A percentile compares a stretch with the other conserved stretches of the same genome.
Evolutionary conservation across 768 basidiomycete species (phyloP).

Genomic region (Tephrocybe sp.): DNA sequence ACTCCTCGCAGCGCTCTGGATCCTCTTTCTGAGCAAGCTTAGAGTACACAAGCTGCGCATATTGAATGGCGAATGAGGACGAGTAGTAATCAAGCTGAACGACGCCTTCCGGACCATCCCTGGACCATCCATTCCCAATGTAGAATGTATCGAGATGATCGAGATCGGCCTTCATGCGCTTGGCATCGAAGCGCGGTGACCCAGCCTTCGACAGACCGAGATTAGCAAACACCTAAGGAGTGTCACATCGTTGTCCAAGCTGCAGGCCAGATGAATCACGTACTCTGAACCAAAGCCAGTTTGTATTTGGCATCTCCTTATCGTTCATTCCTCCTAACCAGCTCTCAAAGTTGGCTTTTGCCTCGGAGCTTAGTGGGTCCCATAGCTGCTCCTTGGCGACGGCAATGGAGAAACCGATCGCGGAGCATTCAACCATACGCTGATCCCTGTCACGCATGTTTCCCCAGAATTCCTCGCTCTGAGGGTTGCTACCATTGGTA

Average conservation of each 20-base stretch:
- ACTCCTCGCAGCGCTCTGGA: conserved; percentile 61
- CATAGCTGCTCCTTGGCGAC: conserved; percentile 64
- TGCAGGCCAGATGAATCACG: conserved; percentile 11
- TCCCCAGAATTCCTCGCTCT: conserved; percentile 72
- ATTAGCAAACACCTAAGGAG: conserved; percentile 65
- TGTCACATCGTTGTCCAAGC: not conserved
- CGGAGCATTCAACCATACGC: conserved; percentile 80
- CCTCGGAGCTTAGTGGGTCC: conserved; percentile 51
- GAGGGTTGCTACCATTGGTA: conserved; percentile 64
- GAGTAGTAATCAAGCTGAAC: conserved; percentile 81
- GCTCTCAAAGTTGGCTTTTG: conserved; percentile 54
- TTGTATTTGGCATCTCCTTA: conserved; percentile 82
- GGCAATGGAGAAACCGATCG: conserved; percentile 69
- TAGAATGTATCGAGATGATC: conserved; percentile 80
- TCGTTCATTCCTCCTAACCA: conserved; percentile 79
- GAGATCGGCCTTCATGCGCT: conserved; percentile 69
- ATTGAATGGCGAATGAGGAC: conserved; percentile 77
- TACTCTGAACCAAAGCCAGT: conserved; percentile 82
- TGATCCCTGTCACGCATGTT: conserved; percentile 73
- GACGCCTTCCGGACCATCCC: conserved; percentile 75
- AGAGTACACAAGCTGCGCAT: conserved; percentile 68
- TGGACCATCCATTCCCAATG: conserved; percentile 71
- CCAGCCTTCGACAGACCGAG: conserved; percentile 64
- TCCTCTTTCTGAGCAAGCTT: conserved; percentile 62
- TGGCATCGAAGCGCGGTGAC: conserved; percentile 51